Evolutionary conservation across 2,329 filamentous ascomycete species (phyloP), one percentile per base, ranked within the genome.

Genomic region (Aspergillaceae sp.): DNA sequence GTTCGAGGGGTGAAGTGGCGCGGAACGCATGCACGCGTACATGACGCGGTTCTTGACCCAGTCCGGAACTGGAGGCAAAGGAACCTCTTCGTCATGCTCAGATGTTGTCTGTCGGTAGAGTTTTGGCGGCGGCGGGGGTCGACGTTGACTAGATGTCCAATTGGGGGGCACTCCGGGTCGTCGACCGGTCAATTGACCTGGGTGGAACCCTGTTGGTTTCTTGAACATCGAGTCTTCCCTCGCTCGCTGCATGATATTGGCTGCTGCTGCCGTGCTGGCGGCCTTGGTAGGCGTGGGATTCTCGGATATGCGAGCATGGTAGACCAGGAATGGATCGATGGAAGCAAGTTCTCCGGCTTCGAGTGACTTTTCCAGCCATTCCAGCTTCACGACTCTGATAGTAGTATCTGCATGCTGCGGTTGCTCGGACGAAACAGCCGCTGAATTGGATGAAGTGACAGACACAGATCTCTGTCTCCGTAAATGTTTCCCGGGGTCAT

Each of bases 21-120:
- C 87, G 1, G 81, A 78, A 27, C 91, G 81, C 62, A 94, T 80
- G 57, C 92, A 97, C 4, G 90, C 83, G 64, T 92, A 95, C 4
- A 73, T 73, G 7, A 80, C 71, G 29, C 77, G 74, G 45, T 85
- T 65, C 37, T 74, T 69, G 8, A 83, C 78, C 80, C 80, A 94
- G 2, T 79, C 77, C 1, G 89, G 90, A 8, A 87, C 67, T 0
- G 77, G 73, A 0, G 86, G 87, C 1, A 87, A 61, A 3, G 76
- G 66, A 33, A 49, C 58, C 1, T 68, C 64, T 11, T 76, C 73
- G 28, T 94, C 86, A 47, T 90, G 77, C 48, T 94, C 88, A 2
- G 84, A 86, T 0, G 89, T 95, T 1, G 84, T 86, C 58, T 86
- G 75, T 34, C 81, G 80, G 7, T 82, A 60, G 4, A 94, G 66